Conservation (phyloP, 768 basidiomycete species). For the Symmetrospora coprosmae region DNA sequence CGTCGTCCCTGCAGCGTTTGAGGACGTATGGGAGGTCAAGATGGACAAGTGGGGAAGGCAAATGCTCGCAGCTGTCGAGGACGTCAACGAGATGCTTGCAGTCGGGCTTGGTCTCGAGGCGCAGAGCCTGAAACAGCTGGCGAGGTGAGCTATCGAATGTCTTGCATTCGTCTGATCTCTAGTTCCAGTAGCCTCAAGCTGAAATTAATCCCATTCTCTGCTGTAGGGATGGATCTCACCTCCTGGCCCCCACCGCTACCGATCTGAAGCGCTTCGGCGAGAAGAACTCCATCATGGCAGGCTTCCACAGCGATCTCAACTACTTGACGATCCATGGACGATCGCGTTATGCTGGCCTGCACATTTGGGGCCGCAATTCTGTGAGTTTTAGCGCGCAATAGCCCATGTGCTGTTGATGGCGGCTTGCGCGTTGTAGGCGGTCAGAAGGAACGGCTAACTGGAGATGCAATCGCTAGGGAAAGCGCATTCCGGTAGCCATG, state of each 20-base stretch:
- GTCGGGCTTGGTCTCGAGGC: conserved; percentile 62
- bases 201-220: conserved; percentile 45
- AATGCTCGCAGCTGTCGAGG: conserved; percentile 76
- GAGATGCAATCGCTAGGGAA: conserved; percentile 42
- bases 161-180: not conserved
- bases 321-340: conserved; percentile 83
- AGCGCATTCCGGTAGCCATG: conserved; percentile 72
- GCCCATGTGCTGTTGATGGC: too few relatives aligned
- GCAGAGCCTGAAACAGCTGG: conserved; percentile 35
- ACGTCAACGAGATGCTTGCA: conserved; percentile 75
- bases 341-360: conserved; percentile 68
- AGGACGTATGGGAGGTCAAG: conserved; percentile 51
- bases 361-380: conserved; percentile 89
- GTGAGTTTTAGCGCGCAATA: too few relatives aligned
- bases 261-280: conserved; percentile 65
- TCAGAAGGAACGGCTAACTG: not conserved
- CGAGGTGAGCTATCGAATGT: not conserved
- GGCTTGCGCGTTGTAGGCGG: too few relatives aligned
- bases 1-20: conserved; percentile 58
- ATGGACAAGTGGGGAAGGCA: conserved; percentile 77
- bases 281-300: conserved; percentile 73
- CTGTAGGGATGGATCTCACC: conserved; percentile 82
- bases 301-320: conserved; percentile 83
- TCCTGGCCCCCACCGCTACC: conserved; percentile 86
- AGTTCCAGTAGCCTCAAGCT: not conserved